These are phyloP conservation scores for Mortierella sp. DNA, from an alignment of 371 early-diverging fungal genomes.

Conservation along the genomic window DNA sequence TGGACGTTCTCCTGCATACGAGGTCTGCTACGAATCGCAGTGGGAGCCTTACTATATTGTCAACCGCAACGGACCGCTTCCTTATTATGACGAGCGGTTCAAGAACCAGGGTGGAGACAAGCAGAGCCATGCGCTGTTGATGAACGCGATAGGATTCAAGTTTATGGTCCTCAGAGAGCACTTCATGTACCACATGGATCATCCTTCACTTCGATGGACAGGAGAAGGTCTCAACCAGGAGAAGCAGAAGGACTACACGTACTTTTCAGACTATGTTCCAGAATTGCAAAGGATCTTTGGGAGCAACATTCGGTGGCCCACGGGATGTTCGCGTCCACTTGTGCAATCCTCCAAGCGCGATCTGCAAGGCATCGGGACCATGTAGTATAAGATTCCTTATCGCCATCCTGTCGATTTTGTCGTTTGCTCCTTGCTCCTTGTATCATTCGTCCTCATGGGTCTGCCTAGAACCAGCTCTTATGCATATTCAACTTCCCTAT, in stretches of 20 bases:
- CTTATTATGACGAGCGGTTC: constrained; percentile 70
- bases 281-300: constrained; percentile 65
- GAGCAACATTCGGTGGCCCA: constrained; percentile 63
- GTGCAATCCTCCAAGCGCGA: constrained; percentile 31
- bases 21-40: constrained; percentile 76
- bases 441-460: too few species aligned
- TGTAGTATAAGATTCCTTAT: constrained; percentile 20
- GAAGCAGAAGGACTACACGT: constrained; percentile 61
- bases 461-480: too few species aligned
- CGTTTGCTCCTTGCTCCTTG: not conserved
- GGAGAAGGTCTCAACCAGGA: constrained; percentile 63
- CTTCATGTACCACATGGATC: constrained; percentile 72
- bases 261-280: constrained; percentile 64
- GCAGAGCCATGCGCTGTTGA: constrained; percentile 68
- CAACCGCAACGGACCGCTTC: constrained; percentile 53
- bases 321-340: constrained; percentile 59
- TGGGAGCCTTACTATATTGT: constrained; percentile 79
- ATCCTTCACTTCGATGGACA: constrained; percentile 65
- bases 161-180: constrained; percentile 63
- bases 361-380: constrained; percentile 39
- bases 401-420: not conserved
- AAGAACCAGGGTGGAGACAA: constrained; percentile 76
- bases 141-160: constrained; percentile 67
- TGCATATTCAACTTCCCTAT: too few species aligned
- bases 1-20: constrained; percentile 56